Conservation (phyloP, 75 land plant species). For the Adiantum capillusveneris region DNA sequence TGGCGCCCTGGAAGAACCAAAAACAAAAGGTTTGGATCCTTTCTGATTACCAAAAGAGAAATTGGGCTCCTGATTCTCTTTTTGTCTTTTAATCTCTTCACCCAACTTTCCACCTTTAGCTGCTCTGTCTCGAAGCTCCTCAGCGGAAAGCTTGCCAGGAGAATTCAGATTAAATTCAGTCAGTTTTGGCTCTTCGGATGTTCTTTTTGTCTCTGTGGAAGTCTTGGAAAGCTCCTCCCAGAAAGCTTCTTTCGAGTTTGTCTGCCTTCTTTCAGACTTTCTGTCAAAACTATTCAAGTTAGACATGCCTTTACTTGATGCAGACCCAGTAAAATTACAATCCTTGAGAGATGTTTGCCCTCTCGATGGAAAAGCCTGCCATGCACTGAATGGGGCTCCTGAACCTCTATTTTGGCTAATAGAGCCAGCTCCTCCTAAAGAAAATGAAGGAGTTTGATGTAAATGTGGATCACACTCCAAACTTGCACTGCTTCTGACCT, state of each 20-base stretch:
- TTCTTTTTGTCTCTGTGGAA: neutral
- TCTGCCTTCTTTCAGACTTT: neutral
- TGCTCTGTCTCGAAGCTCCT: neutral
- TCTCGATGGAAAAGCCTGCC: too few relatives aligned
- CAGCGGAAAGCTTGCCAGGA: neutral
- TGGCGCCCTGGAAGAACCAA: neutral
- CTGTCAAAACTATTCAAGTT: neutral
- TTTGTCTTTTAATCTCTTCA: neutral
- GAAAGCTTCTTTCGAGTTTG: neutral
- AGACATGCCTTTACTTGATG: neutral
- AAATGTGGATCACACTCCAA: too few relatives aligned
- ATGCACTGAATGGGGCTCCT: too few relatives aligned
- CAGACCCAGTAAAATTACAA: neutral
- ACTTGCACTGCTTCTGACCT: too few relatives aligned
- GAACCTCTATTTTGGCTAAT: too few relatives aligned
- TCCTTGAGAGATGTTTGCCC: neutral
- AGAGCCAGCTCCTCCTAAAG: too few relatives aligned
- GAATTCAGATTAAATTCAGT: neutral
- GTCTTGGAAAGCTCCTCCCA: neutral
- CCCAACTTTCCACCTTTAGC: neutral
- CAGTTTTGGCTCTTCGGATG: neutral
- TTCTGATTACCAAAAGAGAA: neutral
- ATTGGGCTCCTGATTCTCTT: conserved; percentile 4
- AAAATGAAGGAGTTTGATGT: too few relatives aligned
- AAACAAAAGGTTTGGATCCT: neutral